These are phyloP conservation scores for Suillus subalutaceus DNA, from an alignment of 768 basidiomycete genomes.

Conservation along the genomic window DNA sequence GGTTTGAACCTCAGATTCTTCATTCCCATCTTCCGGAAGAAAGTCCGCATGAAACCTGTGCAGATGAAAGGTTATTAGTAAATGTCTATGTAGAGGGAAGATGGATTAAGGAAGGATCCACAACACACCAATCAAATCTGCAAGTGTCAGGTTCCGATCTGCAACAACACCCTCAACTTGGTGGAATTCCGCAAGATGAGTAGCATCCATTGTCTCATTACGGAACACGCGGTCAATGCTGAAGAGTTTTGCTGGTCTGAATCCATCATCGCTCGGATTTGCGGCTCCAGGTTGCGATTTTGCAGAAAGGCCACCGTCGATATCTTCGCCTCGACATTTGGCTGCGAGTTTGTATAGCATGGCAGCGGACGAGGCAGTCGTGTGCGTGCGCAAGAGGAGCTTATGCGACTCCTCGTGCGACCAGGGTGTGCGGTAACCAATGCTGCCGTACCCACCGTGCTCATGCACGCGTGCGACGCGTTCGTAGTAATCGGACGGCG, in stretches of 20 bases:
- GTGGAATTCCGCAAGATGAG: constrained; percentile 98
- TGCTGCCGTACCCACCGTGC: constrained; percentile 86
- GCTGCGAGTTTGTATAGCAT: constrained; percentile 96
- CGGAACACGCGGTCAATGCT: constrained; percentile 98
- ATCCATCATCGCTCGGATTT: constrained; percentile 58
- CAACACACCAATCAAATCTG: constrained; percentile 86
- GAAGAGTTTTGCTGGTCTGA: constrained; percentile 92
- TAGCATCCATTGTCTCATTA: constrained; percentile 98
- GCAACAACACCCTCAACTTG: constrained; percentile 99
- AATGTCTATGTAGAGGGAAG: not conserved
- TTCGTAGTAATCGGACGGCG: constrained; percentile 82
- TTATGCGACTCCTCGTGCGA: constrained; percentile 89
- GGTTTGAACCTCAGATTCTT: constrained; percentile 95
- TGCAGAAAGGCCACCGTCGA: constrained; percentile 25
- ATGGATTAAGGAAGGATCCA: not conserved
- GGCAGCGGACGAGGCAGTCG: constrained; percentile 90
- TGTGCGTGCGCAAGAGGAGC: constrained; percentile 94
- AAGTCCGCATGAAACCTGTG: constrained; percentile 95
- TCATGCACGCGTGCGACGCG: constrained; percentile 84
- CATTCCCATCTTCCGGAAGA: constrained; percentile 98
- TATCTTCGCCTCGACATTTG: constrained; percentile 64
- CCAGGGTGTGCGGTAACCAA: constrained; percentile 98
- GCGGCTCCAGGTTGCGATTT: constrained; percentile 21
- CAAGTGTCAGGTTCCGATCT: constrained; percentile 88
- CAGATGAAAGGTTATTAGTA: not conserved